These are phyloP conservation scores for Lumnitzera littorea DNA, from an alignment of 345 rosid species.

Conservation along the genomic window DNA sequence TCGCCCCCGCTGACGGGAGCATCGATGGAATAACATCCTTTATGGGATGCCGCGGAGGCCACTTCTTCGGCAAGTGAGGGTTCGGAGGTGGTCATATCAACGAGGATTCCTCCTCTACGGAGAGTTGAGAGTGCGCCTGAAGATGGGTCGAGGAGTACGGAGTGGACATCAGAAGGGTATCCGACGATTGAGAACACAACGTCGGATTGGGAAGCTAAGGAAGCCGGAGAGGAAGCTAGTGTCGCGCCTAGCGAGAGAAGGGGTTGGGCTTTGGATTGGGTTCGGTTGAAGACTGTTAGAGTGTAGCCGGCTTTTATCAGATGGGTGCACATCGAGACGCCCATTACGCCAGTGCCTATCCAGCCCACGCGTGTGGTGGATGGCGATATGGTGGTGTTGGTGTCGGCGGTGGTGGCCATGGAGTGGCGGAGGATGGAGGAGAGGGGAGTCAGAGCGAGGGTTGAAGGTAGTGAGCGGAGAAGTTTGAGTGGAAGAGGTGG, in stretches of 20 bases:
- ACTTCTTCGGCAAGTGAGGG: constrained; percentile 85
- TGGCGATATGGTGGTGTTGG: constrained; percentile 30
- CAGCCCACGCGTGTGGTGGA: constrained; percentile 79
- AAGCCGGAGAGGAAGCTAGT: constrained; percentile 53
- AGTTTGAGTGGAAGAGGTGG: background rate
- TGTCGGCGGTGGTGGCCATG: constrained; percentile 47
- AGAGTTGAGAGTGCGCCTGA: constrained; percentile 75
- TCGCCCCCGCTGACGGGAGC: constrained; percentile 83
- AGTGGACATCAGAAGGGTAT: constrained; percentile 80
- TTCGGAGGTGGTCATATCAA: constrained; percentile 96
- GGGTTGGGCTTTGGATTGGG: constrained; percentile 69
- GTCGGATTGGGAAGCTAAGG: constrained; percentile 66
- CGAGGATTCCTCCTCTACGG: constrained; percentile 62
- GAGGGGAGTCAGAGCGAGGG: constrained; percentile 5
- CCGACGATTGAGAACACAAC: constrained; percentile 95
- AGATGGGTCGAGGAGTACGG: constrained; percentile 63
- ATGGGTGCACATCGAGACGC: constrained; percentile 74
- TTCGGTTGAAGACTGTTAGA: constrained; percentile 80
- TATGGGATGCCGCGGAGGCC: constrained; percentile 41
- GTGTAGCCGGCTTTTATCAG: constrained; percentile 70
- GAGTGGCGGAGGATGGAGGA: constrained; percentile 28
- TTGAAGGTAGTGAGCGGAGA: constrained; percentile 6
- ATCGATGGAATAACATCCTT: constrained; percentile 56
- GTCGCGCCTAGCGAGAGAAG: constrained; percentile 69
- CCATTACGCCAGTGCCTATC: constrained; percentile 96